A percentile compares a stretch with the other conserved stretches of the same genome.
These are phyloP conservation scores for Dacryopinax primogenitus DNA, from an alignment of 768 basidiomycete species.

Conservation along the genomic window DNA sequence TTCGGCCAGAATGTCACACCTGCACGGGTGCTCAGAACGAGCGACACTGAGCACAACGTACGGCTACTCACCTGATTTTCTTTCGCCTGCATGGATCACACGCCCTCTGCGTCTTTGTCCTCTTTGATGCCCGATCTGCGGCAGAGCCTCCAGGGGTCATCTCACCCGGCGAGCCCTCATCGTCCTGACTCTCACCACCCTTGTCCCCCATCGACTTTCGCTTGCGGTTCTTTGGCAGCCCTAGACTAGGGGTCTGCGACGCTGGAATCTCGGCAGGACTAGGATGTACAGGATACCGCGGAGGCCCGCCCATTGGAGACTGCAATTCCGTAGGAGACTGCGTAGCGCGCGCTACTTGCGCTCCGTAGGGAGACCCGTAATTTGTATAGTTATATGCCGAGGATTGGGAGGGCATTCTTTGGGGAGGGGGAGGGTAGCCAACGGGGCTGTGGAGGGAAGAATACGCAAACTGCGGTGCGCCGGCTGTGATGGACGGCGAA, in stretches of 20 bases:
- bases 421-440: not conserved
- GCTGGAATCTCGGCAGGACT: not conserved
- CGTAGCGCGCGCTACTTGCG: slow-evolving; percentile 2
- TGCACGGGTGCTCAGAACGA: slow-evolving; percentile 14
- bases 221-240: not conserved
- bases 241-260: not conserved
- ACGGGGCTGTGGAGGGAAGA: not conserved
- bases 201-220: slow-evolving; percentile 7
- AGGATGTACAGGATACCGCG: not conserved
- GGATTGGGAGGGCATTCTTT: not conserved
- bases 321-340: not conserved
- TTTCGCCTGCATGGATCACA: slow-evolving; percentile 84
- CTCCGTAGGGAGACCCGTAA: slow-evolving; percentile 3
- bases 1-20: slow-evolving; percentile 77
- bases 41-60: not conserved
- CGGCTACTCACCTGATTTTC: slow-evolving; percentile 55
- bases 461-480: slow-evolving; percentile 1
- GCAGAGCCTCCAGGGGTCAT: slow-evolving; percentile 17
- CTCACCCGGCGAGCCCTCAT: not conserved
- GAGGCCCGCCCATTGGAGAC: not conserved
- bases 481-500: not conserved
- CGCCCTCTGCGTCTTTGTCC: slow-evolving; percentile 83
- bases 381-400: not conserved
- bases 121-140: slow-evolving; percentile 58
- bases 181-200: not conserved